These are phyloP conservation scores for Raffaelea ambrosiae DNA, from an alignment of 2,329 filamentous ascomycete genomes.

Conservation along the genomic window DNA sequence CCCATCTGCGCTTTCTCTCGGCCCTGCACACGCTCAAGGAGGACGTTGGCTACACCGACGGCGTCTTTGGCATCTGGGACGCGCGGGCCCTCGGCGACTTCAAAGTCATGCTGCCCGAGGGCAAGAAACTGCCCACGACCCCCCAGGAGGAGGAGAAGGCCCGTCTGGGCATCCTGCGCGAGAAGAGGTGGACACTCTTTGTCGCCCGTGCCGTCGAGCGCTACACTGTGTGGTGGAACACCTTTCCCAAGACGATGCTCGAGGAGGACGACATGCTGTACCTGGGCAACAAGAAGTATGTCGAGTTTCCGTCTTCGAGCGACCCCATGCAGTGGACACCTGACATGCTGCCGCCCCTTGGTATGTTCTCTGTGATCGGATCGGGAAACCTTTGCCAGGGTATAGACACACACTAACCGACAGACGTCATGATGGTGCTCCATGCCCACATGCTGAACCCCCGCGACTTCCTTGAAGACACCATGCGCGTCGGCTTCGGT, in stretches of 20 bases:
- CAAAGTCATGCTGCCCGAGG: neutral
- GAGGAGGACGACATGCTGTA: neutral
- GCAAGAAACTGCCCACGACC: conserved; percentile 4
- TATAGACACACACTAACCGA: no score
- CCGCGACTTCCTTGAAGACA: conserved; percentile 64
- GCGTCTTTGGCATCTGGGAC: conserved; percentile 57
- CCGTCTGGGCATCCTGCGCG: conserved; percentile 46
- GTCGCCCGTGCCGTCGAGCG: conserved; percentile 59
- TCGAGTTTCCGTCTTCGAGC: conserved; percentile 20
- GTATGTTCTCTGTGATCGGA: neutral
- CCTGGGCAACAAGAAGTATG: conserved; percentile 17
- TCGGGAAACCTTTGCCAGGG: neutral
- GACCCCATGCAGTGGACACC: neutral
- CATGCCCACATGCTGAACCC: conserved; percentile 75
- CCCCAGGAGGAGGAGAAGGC: conserved; percentile 27
- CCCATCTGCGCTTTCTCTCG: conserved; percentile 65
- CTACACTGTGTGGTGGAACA: conserved; percentile 58
- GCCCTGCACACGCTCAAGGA: conserved; percentile 61
- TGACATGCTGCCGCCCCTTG: conserved; percentile 10
- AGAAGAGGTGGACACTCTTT: conserved; percentile 68
- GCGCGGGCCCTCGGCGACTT: conserved; percentile 21
- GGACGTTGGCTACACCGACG: conserved; percentile 55
- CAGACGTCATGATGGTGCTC: conserved; percentile 71
- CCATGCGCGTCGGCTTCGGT: conserved; percentile 46
- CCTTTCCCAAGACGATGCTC: conserved; percentile 23